Percentiles rank a stretch among this genome's conserved stretches.
Conservation (phyloP, 345 rosid genomes). For the Odontarrhena argentea region DNA sequence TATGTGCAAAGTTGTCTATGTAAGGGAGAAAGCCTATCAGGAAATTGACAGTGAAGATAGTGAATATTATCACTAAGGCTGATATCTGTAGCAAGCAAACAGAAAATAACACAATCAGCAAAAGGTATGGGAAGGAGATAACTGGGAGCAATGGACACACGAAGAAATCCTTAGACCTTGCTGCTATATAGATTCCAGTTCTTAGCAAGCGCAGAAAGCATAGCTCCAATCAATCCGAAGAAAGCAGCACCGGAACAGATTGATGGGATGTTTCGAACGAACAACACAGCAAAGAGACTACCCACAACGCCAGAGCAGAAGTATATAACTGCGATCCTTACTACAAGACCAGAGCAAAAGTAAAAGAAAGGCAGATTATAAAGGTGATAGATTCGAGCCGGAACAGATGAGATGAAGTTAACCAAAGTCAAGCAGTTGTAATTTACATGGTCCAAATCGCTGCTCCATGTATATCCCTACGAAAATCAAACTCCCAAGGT, state of each 20-base stretch:
- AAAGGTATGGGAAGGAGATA: conserved; percentile 18
- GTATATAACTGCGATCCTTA: conserved; percentile 72
- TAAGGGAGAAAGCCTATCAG: conserved; percentile 75
- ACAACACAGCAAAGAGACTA: conserved; percentile 62
- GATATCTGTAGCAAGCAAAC: conserved; percentile 55
- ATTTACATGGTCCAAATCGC: conserved; percentile 74
- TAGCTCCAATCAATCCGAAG: conserved; percentile 81
- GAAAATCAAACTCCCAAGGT: conserved; percentile 60
- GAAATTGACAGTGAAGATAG: conserved; percentile 54
- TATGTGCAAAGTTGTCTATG: conserved; percentile 66
- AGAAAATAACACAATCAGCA: conserved; percentile 1
- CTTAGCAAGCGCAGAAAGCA: conserved; percentile 62
- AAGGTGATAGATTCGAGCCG: neutral
- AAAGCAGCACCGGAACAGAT: conserved; percentile 67
- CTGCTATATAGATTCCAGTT: conserved; percentile 67
- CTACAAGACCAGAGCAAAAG: conserved; percentile 45
- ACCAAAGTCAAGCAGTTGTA: neutral
- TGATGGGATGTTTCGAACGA: conserved; percentile 64
- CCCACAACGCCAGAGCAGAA: conserved; percentile 64
- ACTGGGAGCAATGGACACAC: neutral
- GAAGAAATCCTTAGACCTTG: conserved; percentile 53
- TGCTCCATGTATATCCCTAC: conserved; percentile 84
- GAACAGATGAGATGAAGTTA: neutral
- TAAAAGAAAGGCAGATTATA: conserved; percentile 8
- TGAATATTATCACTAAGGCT: conserved; percentile 54